Evolutionary conservation across 2,329 filamentous ascomycete genomes (phyloP).

Genomic region (Monilinia polystroma): DNA sequence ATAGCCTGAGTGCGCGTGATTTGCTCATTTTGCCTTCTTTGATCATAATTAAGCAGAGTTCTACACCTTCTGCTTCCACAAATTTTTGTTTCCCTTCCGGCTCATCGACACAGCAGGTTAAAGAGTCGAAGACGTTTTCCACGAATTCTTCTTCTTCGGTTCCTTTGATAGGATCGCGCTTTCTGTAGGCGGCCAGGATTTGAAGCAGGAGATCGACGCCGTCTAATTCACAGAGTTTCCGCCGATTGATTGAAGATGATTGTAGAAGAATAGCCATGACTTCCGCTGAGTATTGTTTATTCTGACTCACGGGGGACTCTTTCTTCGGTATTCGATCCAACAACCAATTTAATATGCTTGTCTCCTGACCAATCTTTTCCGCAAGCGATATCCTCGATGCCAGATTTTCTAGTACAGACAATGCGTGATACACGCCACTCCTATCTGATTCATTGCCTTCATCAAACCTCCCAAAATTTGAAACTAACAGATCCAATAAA

Average conservation of each 20-base stretch:
- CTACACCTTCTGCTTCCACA: constrained; percentile 84
- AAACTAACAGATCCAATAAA: constrained; percentile 69
- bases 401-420: constrained; percentile 82
- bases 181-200: constrained; percentile 79
- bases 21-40: constrained; percentile 85
- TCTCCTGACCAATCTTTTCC: constrained; percentile 69
- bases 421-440: constrained; percentile 80
- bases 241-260: constrained; percentile 64
- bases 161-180: constrained; percentile 79
- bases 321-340: constrained; percentile 67
- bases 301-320: constrained; percentile 73
- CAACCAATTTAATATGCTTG: constrained; percentile 72
- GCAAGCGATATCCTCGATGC: constrained; percentile 68
- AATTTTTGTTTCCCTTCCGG: constrained; percentile 75
- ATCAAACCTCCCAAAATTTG: constrained; percentile 76
- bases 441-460: constrained; percentile 75
- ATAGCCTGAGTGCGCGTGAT: constrained; percentile 70
- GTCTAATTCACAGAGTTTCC: constrained; percentile 62
- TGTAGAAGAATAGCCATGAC: constrained; percentile 87
- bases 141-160: constrained; percentile 92
- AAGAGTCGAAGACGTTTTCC: constrained; percentile 85
- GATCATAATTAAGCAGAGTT: constrained; percentile 88
- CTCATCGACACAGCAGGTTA: constrained; percentile 79
- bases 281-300: constrained; percentile 94
- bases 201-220: constrained; percentile 79